A percentile compares a stretch with the other conserved stretches of the same genome.
Evolutionary conservation across 2,329 filamentous ascomycete genomes (phyloP).

Genomic region (Sclerotinia minor): DNA sequence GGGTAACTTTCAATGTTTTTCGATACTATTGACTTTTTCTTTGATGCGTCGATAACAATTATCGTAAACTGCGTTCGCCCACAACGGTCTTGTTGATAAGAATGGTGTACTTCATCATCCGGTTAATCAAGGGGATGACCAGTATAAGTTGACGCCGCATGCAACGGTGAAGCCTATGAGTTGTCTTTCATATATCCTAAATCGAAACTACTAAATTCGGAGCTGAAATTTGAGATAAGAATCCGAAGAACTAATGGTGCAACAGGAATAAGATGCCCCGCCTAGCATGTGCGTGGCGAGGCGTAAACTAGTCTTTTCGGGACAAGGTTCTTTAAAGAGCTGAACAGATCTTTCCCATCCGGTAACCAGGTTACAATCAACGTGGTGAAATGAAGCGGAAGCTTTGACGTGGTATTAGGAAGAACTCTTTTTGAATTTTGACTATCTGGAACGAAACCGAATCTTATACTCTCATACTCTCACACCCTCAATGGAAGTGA

Average conservation of each 20-base stretch:
- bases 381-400: slow-evolving; percentile 8
- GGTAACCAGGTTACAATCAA: slow-evolving; percentile 9
- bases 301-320: slow-evolving; percentile 6
- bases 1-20: not conserved
- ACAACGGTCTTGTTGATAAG: slow-evolving; percentile 6
- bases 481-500: slow-evolving; percentile 20
- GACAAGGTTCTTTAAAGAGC: not conserved
- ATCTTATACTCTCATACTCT: slow-evolving; percentile 19
- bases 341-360: slow-evolving; percentile 11
- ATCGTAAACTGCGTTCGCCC: slow-evolving; percentile 10
- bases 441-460: not conserved
- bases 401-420: slow-evolving; percentile 3
- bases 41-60: not conserved
- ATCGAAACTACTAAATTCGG: slow-evolving; percentile 8
- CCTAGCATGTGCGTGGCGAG: not conserved
- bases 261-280: slow-evolving; percentile 10
- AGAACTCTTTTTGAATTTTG: not conserved
- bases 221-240: slow-evolving; percentile 21
- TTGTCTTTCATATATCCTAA: slow-evolving; percentile 2
- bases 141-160: not conserved
- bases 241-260: slow-evolving; percentile 5
- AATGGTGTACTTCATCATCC: slow-evolving; percentile 16
- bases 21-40: not conserved
- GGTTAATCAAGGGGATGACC: not conserved
- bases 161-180: not conserved